Conservation (phyloP, 2,329 filamentous ascomycete genomes). For the Hortaea werneckii region DNA sequence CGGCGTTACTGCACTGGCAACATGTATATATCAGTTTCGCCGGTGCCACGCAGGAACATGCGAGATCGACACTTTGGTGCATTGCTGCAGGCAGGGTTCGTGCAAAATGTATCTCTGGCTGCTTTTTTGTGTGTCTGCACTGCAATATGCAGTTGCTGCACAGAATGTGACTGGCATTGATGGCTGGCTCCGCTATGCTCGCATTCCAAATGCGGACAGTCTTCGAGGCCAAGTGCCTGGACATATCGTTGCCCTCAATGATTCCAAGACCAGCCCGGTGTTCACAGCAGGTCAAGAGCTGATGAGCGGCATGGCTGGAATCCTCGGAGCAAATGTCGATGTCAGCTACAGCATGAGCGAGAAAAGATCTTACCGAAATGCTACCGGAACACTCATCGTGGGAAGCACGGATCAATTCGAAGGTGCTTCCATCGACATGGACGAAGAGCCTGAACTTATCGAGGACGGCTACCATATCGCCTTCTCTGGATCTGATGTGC, state of each 20-base stretch:
- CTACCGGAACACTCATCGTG: constrained; percentile 32
- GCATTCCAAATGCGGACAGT: constrained; percentile 31
- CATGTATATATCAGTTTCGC: too few relatives aligned
- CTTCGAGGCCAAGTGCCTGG: constrained; percentile 43
- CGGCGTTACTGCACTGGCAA: too few relatives aligned
- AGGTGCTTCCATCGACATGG: constrained; percentile 24
- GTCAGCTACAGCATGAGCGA: constrained; percentile 1
- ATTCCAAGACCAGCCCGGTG: constrained; percentile 40
- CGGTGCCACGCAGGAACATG: too few relatives aligned
- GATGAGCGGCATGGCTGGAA: constrained; percentile 45
- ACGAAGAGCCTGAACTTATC: constrained; percentile 32
- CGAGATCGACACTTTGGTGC: too few relatives aligned
- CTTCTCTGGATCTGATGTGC: constrained; percentile 36
- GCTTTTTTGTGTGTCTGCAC: too few relatives aligned
- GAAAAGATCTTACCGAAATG: background rate
- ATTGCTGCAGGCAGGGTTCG: too few relatives aligned
- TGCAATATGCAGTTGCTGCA: constrained; percentile 19
- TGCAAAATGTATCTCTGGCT: too few relatives aligned
- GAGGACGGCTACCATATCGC: constrained; percentile 54
- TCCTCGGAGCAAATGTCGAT: constrained; percentile 38
- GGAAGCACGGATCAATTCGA: constrained; percentile 40
- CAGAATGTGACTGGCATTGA: constrained; percentile 50
- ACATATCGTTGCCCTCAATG: constrained; percentile 45
- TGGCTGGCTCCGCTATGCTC: constrained; percentile 56
- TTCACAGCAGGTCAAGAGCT: constrained; percentile 46